Evolutionary conservation across 805 yeast genomes (phyloP), one percentile per base, ranked within the genome.

Genomic region (Candida vartiovaarae): DNA sequence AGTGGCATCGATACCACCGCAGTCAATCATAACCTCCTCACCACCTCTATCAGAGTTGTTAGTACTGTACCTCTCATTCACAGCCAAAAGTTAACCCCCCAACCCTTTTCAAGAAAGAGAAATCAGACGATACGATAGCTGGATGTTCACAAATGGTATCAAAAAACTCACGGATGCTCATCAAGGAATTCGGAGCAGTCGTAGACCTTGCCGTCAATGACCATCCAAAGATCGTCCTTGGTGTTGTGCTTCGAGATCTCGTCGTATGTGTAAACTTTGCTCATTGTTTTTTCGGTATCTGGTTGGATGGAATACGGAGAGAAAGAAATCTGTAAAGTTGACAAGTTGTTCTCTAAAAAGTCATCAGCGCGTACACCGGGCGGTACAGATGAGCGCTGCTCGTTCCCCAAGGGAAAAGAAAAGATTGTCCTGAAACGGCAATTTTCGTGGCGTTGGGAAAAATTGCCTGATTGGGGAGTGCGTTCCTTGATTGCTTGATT

Each of bases 1-100:
- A 11, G 96, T 85, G 39, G 90, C 91, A 61, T 88, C 95, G 45
- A 74, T 72, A 46, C 95, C 96, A 41, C 85, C 95, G 56, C 82
- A 74, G 56, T 86, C 95, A 41, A 80, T 67, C 54, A 87, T 70
- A 25, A 87, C 91, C 61, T 88, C 96, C 50, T 83, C 86, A 52
- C 95, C 95, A 61, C 95, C 95, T 41, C 57, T 53, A 38, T 29
- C 4, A 15, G 26, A 3, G 15, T 23, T 27, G 41, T 34, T 68
- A 71, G 59, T 70, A 70, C 20, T 15, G 20, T 15, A 15, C 20
- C 20, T 15, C 20, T 15, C 20, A 15, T 15, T 15, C 20, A 15
- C 20, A 15, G 20, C 20, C 20, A 15, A 15, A 15, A 15, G 20
- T 15, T 15, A 15, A 15, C 20, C 20, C 20, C 20, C 20, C 20